Percentiles rank a stretch among this genome's conserved stretches.
Evolutionary conservation across 2,329 filamentous ascomycete species (phyloP).

Genomic region (Passalora sequoiae): DNA sequence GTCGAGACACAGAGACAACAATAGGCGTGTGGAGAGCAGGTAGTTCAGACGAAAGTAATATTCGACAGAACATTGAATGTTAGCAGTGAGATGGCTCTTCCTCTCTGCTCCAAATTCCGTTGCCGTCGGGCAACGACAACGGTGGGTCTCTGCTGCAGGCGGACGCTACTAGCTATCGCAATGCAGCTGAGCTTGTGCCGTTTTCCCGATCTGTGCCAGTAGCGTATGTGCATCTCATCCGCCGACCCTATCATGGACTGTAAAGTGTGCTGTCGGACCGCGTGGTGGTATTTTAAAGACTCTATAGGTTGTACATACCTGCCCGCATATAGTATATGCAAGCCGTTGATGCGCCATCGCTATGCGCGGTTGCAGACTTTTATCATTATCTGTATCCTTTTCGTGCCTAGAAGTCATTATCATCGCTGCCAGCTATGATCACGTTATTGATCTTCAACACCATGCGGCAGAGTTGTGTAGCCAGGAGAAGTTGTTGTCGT

Average conservation of each 20-base stretch:
- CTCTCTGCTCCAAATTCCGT: background rate
- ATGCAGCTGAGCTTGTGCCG: constrained; percentile 6
- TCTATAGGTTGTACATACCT: constrained; percentile 22
- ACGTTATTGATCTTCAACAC: constrained; percentile 95
- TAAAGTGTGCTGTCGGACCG: background rate
- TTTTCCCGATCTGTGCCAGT: background rate
- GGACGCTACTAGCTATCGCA: constrained; percentile 7
- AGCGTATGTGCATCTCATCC: too few species aligned
- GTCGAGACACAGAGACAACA: background rate
- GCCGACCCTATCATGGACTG: too few species aligned
- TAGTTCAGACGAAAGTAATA: too few species aligned
- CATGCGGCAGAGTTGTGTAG: constrained; percentile 97
- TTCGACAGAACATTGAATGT: too few species aligned
- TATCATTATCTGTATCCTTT: background rate
- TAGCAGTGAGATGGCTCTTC: too few species aligned
- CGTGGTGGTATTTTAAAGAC: constrained; percentile 7
- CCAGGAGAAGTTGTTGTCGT: constrained; percentile 91
- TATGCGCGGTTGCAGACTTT: constrained; percentile 4
- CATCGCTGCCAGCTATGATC: constrained; percentile 80
- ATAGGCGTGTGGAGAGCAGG: background rate
- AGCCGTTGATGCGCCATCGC: constrained; percentile 12
- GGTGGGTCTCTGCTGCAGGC: background rate
- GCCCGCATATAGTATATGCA: constrained; percentile 6
- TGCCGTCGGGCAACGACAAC: background rate
- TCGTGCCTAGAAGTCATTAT: constrained; percentile 66